A percentile compares a stretch with the other conserved stretches of the same genome.
Conservation (phyloP, 345 rosid genomes). For the Bruguiera gymnorhiza region DNA sequence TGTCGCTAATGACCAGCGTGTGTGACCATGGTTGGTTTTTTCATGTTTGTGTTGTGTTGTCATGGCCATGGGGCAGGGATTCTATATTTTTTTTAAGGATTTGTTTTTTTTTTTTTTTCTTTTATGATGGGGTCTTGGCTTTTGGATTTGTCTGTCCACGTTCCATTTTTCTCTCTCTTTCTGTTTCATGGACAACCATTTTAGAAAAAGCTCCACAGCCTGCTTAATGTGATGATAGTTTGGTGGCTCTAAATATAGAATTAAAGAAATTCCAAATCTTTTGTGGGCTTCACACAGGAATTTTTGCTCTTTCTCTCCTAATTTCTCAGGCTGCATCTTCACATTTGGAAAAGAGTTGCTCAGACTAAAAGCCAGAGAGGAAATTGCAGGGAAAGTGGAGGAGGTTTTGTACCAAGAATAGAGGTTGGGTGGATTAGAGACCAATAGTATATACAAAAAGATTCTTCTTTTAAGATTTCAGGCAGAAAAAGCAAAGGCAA, state of each 20-base stretch:
- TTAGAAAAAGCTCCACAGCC: neutral
- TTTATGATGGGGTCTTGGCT: neutral
- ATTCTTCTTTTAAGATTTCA: slow-evolving; percentile 14
- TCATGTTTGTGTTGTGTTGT: slow-evolving; percentile 1
- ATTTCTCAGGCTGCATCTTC: neutral
- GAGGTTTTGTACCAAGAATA: neutral
- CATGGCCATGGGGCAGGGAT: slow-evolving; percentile 10
- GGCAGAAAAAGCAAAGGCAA: slow-evolving; percentile 4
- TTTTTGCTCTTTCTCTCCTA: neutral
- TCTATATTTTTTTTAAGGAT: neutral
- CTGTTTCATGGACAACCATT: neutral
- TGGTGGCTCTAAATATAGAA: slow-evolving; percentile 1
- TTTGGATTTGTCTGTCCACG: neutral
- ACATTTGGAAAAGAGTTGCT: neutral
- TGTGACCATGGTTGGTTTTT: slow-evolving; percentile 3
- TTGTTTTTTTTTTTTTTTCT: neutral
- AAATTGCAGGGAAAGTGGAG: neutral
- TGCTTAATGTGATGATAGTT: slow-evolving; percentile 3
- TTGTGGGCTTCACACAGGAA: neutral
- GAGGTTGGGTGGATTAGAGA: neutral
- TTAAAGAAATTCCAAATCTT: neutral
- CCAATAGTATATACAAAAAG: slow-evolving; percentile 1
- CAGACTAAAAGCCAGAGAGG: neutral
- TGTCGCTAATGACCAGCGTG: neutral
- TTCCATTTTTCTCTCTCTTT: neutral